Evolutionary conservation across 176 grass and related monocot species (phyloP).

Genomic region (Hordeum vulgare): MorexV3_pseudomolecules_assembly NC_058523.1:10253363-10253862

Average conservation of each 20-base stretch:
- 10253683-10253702: constrained; percentile 94
- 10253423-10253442: not conserved
- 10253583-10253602: constrained; percentile 97
- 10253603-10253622: constrained; percentile 98
- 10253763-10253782: constrained; percentile 75
- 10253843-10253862: constrained; percentile 79
- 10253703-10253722: constrained; percentile 90
- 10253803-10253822: constrained; percentile 90
- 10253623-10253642: constrained; percentile 77
- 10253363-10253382: constrained; percentile 87
- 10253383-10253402: constrained; percentile 94
- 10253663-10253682: constrained; percentile 92
- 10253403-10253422: constrained; percentile 52
- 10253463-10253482: constrained; percentile 13
- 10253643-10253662: constrained; percentile 91
- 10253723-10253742: constrained; percentile 89
- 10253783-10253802: constrained; percentile 91
- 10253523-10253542: constrained; percentile 77
- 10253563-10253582: constrained; percentile 89
- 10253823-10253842: constrained; percentile 84
- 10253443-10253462: constrained; percentile 15
- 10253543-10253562: constrained; percentile 90
- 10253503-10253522: constrained; percentile 82
- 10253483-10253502: constrained; percentile 21
- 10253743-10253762: constrained; percentile 70